These are phyloP conservation scores for Polysphondylium violaceum DNA, from an alignment of 78 protist species.

Conservation along the genomic window DNA sequence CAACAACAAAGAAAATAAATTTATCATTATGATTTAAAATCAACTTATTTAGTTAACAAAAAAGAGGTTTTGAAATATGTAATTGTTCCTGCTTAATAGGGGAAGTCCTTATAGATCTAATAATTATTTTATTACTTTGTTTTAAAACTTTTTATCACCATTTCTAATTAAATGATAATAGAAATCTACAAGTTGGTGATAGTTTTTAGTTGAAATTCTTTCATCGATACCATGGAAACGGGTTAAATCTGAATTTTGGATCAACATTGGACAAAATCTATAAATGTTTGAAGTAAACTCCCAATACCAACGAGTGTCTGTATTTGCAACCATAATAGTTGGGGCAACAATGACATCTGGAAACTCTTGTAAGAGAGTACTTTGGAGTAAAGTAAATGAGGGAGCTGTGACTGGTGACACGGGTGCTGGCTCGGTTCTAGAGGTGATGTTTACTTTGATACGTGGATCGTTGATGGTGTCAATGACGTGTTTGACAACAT, in stretches of 20 bases:
- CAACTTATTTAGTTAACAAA: neutral
- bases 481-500: conserved; percentile 31
- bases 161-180: conserved; percentile 73
- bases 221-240: conserved; percentile 76
- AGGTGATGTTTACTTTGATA: neutral
- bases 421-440: conserved; percentile 42
- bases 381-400: conserved; percentile 47
- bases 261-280: conserved; percentile 60
- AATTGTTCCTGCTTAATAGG: neutral
- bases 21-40: neutral
- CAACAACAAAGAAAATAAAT: conserved; percentile 3
- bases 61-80: neutral
- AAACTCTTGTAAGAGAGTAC: conserved; percentile 66
- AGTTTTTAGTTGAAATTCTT: conserved; percentile 53
- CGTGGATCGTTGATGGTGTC: conserved; percentile 41
- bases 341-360: conserved; percentile 72
- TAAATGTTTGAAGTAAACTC: conserved; percentile 37
- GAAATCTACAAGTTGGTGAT: conserved; percentile 65
- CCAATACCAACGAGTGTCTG: conserved; percentile 66
- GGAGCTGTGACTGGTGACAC: conserved; percentile 29
- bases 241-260: conserved; percentile 17
- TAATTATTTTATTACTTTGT: neutral
- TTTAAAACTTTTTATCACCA: conserved; percentile 23
- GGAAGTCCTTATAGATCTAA: neutral
- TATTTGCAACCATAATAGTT: conserved; percentile 60